Evolutionary conservation across 331 rosid species (phyloP).

Genomic region (Acacia pycnantha): DNA sequence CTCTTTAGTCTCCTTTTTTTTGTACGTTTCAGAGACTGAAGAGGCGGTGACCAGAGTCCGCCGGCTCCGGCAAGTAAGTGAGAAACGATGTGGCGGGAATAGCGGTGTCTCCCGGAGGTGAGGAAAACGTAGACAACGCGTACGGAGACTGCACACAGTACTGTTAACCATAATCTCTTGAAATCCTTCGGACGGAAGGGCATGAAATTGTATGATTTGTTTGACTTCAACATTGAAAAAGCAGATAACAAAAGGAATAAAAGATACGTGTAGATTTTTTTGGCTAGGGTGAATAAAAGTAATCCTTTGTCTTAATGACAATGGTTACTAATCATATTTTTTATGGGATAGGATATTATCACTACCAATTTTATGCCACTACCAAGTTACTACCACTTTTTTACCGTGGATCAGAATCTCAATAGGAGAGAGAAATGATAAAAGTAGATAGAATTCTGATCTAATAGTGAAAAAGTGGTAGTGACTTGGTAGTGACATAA

Average conservation of each 20-base stretch:
- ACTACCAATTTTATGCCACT: no score
- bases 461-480: no score
- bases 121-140: constrained; percentile 42
- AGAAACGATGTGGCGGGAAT: constrained; percentile 20
- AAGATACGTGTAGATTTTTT: background rate
- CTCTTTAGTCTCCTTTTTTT: constrained; percentile 42
- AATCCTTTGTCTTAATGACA: no score
- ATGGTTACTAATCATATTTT: no score
- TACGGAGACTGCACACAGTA: constrained; percentile 48
- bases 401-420: no score
- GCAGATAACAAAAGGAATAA: background rate
- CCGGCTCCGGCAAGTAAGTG: constrained; percentile 24
- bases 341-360: no score
- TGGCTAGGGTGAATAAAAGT: no score
- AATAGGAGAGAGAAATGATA: no score
- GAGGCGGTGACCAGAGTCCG: constrained; percentile 31
- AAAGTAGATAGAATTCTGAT: no score
- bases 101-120: constrained; percentile 13
- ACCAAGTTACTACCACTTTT: no score
- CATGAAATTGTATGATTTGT: background rate
- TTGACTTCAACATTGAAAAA: no score
- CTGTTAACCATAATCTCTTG: constrained; percentile 36
- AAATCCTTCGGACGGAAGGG: background rate
- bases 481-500: no score
- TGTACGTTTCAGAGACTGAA: constrained; percentile 24